phyloP scores from a whole-genome alignment of 495 filamentous ascomycete species.

The Clohesyomyces aquaticus region DNA sequence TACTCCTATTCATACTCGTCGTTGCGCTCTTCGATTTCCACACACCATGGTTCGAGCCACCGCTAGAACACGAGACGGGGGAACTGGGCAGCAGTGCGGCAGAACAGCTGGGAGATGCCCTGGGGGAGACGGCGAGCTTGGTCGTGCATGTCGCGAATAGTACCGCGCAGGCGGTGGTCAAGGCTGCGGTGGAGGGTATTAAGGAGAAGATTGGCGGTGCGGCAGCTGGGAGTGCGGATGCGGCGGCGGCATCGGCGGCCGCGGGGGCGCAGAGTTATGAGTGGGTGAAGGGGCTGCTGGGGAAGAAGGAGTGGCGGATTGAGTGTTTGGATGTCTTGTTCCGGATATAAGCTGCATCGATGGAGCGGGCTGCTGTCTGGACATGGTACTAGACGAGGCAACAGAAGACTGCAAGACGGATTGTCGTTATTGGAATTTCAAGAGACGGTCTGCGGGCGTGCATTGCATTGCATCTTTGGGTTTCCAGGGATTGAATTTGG shows the following conservation, averaged over 20 bases:
- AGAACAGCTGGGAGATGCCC: conserved; percentile 35
- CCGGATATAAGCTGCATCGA: conserved; percentile 37
- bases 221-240: too few species aligned
- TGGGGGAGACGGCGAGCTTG: conserved; percentile 9
- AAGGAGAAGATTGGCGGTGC: conserved; percentile 26
- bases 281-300: conserved; percentile 40
- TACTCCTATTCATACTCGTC: conserved; percentile 50
- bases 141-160: conserved; percentile 43
- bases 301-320: conserved; percentile 48
- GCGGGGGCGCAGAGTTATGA: conserved; percentile 29
- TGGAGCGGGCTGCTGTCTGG: too few species aligned
- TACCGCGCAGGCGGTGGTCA: conserved; percentile 40
- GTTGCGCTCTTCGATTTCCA: conserved; percentile 51
- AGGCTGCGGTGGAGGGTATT: conserved; percentile 42
- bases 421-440: too few species aligned
- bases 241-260: background rate
- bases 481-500: too few species aligned
- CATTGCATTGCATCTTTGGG: too few species aligned
- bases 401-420: background rate
- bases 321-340: conserved; percentile 48
- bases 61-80: conserved; percentile 25
- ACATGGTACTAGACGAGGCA: too few species aligned
- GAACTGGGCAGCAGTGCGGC: conserved; percentile 12
- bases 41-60: conserved; percentile 48
- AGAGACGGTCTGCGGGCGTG: too few species aligned